Evolutionary conservation across 23 red algal genomes (phyloP).

Genomic region (Agarophyton chilense): DNA sequence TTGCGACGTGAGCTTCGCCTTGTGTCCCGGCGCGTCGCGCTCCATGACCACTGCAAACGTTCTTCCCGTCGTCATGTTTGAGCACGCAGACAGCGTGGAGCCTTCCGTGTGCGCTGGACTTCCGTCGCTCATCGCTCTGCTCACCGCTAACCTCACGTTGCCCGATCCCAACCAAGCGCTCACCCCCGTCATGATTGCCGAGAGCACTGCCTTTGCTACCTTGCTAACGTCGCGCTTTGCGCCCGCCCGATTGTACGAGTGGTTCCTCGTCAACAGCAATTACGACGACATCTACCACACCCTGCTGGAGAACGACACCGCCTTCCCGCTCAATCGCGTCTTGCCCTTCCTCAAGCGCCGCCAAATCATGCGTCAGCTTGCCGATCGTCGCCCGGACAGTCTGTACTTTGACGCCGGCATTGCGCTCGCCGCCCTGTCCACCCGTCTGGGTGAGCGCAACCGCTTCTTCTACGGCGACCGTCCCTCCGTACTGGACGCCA

Average conservation of each 20-base stretch:
- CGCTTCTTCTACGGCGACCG: slow-evolving; percentile 47
- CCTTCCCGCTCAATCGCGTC: slow-evolving; percentile 56
- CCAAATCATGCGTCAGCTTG: neutral
- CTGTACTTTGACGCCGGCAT: slow-evolving; percentile 59
- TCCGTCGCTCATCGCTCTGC: slow-evolving; percentile 33
- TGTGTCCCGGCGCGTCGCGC: slow-evolving; percentile 40
- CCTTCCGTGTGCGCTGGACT: slow-evolving; percentile 39
- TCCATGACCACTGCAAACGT: slow-evolving; percentile 56
- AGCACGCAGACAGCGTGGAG: neutral
- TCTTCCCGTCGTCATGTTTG: slow-evolving; percentile 62
- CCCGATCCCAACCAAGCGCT: slow-evolving; percentile 61
- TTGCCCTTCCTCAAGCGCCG: slow-evolving; percentile 34
- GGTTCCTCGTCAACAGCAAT: slow-evolving; percentile 47
- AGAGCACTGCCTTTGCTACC: slow-evolving; percentile 64
- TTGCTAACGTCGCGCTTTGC: slow-evolving; percentile 59
- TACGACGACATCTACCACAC: slow-evolving; percentile 75
- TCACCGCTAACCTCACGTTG: slow-evolving; percentile 41
- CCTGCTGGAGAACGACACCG: slow-evolving; percentile 30
- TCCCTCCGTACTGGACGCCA: slow-evolving; percentile 62
- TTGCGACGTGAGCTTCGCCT: slow-evolving; percentile 41
- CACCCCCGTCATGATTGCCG: slow-evolving; percentile 73
- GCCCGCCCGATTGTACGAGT: slow-evolving; percentile 45
- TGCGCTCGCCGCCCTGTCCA: slow-evolving; percentile 52
- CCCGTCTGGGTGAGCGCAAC: slow-evolving; percentile 52
- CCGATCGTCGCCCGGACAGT: slow-evolving; percentile 3